phyloP scores from a whole-genome alignment of 768 basidiomycete genomes.

The Suillus paluster region DNA sequence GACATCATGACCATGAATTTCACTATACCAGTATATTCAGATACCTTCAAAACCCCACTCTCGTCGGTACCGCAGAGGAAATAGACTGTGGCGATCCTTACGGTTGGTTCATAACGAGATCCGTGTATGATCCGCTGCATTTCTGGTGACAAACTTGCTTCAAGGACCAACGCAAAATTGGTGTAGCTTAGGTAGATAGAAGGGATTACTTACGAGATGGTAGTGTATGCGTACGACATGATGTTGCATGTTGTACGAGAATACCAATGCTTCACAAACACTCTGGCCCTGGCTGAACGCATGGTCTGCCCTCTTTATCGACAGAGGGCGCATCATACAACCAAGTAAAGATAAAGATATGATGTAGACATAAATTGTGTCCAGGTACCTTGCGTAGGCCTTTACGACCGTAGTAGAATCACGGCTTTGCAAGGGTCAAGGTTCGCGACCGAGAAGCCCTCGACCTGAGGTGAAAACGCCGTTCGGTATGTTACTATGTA shows the following conservation, averaged over 20 bases:
- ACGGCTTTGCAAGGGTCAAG: background rate
- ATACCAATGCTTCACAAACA: background rate
- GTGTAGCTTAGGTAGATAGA: constrained; percentile 5
- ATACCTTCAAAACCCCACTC: background rate
- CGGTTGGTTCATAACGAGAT: background rate
- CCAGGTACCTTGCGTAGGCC: background rate
- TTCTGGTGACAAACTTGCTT: background rate
- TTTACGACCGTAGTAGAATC: background rate
- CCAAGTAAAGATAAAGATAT: background rate
- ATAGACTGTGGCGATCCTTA: background rate
- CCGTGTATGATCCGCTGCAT: constrained; percentile 3
- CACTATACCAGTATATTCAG: background rate
- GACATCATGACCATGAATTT: background rate
- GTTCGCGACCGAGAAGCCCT: background rate
- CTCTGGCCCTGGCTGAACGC: background rate
- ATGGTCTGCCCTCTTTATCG: background rate
- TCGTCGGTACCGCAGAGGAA: constrained; percentile 1
- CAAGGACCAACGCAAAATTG: background rate
- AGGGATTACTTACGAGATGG: background rate
- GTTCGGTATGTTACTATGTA: background rate
- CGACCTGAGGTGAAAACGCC: background rate
- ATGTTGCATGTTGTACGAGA: constrained; percentile 7
- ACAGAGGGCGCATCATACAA: background rate
- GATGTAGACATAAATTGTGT: background rate
- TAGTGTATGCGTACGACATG: background rate